A percentile compares a stretch with the other conserved stretches of the same genome.
These are phyloP conservation scores for Euryodendron excelsum DNA, from an alignment of 148 eudicot species.

Conservation along the genomic window DNA sequence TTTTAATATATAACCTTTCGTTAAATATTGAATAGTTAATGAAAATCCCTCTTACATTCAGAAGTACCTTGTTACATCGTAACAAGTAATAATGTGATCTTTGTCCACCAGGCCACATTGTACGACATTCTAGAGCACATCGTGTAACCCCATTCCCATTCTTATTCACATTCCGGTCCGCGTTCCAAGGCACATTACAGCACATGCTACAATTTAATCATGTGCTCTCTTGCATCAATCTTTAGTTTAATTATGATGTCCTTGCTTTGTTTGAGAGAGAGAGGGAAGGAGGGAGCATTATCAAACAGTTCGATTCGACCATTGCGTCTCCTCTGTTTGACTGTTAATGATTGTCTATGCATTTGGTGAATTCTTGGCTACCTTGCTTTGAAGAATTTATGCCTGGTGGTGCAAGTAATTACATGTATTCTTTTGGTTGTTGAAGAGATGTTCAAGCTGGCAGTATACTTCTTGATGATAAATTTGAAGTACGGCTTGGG, in stretches of 20 bases:
- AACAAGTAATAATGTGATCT: constrained; percentile 2
- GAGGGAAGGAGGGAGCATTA: neutral
- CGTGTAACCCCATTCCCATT: neutral
- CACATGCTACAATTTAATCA: neutral
- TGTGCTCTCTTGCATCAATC: neutral
- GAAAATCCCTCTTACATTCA: neutral
- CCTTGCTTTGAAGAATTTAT: constrained; percentile 2
- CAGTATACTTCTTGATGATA: constrained; percentile 97
- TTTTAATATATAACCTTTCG: neutral
- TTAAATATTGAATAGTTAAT: neutral
- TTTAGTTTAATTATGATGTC: neutral
- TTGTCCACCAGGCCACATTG: neutral
- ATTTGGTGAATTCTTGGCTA: neutral
- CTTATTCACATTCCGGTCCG: neutral
- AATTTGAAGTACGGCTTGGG: constrained; percentile 96
- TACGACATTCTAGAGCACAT: neutral
- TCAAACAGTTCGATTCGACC: neutral
- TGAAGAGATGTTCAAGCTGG: constrained; percentile 95
- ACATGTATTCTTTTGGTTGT: constrained; percentile 15
- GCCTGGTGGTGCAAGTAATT: neutral
- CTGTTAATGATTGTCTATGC: neutral
- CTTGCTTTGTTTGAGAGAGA: constrained; percentile 9
- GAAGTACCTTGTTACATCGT: neutral
- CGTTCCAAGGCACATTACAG: neutral
- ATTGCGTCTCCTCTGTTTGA: neutral